Conservation (phyloP, 2,329 filamentous ascomycete genomes). For the Alternaria infectoria region DNA sequence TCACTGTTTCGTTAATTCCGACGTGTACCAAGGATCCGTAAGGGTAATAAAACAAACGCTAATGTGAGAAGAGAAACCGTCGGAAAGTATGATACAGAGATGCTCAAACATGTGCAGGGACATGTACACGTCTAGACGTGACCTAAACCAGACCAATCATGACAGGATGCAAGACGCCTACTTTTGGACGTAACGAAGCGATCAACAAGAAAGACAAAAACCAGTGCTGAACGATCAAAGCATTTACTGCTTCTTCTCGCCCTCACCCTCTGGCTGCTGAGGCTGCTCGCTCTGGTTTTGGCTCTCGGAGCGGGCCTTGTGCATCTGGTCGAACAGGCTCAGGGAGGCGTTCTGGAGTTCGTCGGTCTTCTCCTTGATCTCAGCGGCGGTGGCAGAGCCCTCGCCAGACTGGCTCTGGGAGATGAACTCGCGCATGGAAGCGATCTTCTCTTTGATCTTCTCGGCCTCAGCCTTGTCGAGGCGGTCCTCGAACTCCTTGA, state of each 20-base stretch:
- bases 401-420: slow-evolving; percentile 95
- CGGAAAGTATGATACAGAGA: slow-evolving; percentile 45
- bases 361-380: slow-evolving; percentile 98
- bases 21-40: slow-evolving; percentile 26
- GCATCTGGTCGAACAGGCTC: slow-evolving; percentile 99
- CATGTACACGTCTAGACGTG: slow-evolving; percentile 43
- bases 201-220: slow-evolving; percentile 30
- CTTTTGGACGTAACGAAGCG: slow-evolving; percentile 40
- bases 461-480: slow-evolving; percentile 97
- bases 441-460: slow-evolving; percentile 92
- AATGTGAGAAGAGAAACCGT: slow-evolving; percentile 38
- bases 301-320: slow-evolving; percentile 84
- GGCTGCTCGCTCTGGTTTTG: slow-evolving; percentile 52
- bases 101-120: slow-evolving; percentile 31
- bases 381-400: slow-evolving; percentile 80
- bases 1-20: slow-evolving; percentile 30
- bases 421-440: slow-evolving; percentile 83
- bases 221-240: slow-evolving; percentile 21
- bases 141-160: slow-evolving; percentile 34
- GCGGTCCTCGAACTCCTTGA: slow-evolving; percentile 95
- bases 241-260: slow-evolving; percentile 73
- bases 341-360: slow-evolving; percentile 95
- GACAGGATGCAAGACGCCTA: slow-evolving; percentile 48
- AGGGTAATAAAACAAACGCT: slow-evolving; percentile 41
- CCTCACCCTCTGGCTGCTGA: slow-evolving; percentile 59